Evolutionary conservation across 2,329 filamentous ascomycete genomes (phyloP), one percentile per base, ranked within the genome.

Genomic region (Didymella arachidicola): DNA sequence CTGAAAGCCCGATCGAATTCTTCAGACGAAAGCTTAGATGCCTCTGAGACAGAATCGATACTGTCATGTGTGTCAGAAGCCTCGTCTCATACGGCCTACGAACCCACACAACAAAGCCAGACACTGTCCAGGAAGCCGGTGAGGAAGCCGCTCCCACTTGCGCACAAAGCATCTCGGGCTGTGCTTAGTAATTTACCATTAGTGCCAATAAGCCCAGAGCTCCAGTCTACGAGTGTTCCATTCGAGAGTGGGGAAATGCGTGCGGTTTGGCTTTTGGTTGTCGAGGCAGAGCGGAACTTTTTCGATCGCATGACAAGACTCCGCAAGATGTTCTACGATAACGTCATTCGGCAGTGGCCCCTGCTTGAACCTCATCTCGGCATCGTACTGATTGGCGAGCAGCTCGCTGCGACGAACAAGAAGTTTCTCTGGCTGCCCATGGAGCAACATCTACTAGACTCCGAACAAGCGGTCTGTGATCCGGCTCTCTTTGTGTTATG

Each of bases 261-360:
- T 27, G 54, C 53, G 6, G 61, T 71, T 7, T 74, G 72, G 72
- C 36, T 41, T 8, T 61, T 60, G 1, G 53, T 74, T 7, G 38
- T 71, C 3, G 53, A 64, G 8, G 60, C 66, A 2, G 72, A 73
- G 44, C 62, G 61, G 22, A 67, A 61, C 6, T 72, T 68, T 43
- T 60, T 72, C 25, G 69, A 71, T 1, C 64, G 63, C 14, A 63
- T 74, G 59, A 59, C 48, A 2, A 69, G 61, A 26, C 65, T 75
- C 18, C 64, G 63, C 12, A 66, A 61, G 7, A 63, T 65, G 55
- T 74, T 75, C 53, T 70, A 72, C 50, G 61, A 70, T 25, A 66
- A 67, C 12, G 44, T 74, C 14, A 45, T 67, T 29, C 59, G 51
- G 12, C 59, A 72, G 55, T 75, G 71, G 71, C 72, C 73, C 7